Evolutionary conservation across 805 yeast genomes (phyloP).

Genomic region (Yamadazyma tumulicola): DNA sequence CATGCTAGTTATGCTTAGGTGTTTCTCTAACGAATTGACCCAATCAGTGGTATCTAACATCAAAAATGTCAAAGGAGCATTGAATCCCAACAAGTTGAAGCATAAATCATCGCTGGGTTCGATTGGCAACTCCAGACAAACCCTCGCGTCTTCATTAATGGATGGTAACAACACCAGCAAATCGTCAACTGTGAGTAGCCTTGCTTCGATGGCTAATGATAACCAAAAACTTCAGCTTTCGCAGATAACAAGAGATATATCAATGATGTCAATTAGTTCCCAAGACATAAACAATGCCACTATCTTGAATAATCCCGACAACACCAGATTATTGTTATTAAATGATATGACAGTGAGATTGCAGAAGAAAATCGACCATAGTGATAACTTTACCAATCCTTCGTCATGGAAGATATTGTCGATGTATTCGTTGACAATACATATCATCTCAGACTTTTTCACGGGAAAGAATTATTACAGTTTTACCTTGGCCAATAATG

Average conservation of each 20-base stretch:
- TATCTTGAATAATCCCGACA: slow-evolving; percentile 23
- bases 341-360: slow-evolving; percentile 33
- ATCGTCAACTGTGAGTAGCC: slow-evolving; percentile 24
- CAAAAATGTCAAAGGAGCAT: slow-evolving; percentile 25
- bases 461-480: slow-evolving; percentile 25
- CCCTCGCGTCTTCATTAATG: slow-evolving; percentile 38
- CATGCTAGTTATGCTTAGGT: slow-evolving; percentile 30
- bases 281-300: slow-evolving; percentile 17
- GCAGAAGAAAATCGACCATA: slow-evolving; percentile 32
- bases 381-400: slow-evolving; percentile 26
- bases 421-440: slow-evolving; percentile 33
- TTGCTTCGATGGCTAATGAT: slow-evolving; percentile 9
- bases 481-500: slow-evolving; percentile 21
- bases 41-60: slow-evolving; percentile 23
- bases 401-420: slow-evolving; percentile 42
- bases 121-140: slow-evolving; percentile 16
- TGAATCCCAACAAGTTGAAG: slow-evolving; percentile 12
- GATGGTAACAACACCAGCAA: slow-evolving; percentile 20
- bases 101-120: slow-evolving; percentile 12
- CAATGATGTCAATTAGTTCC: slow-evolving; percentile 19
- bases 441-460: slow-evolving; percentile 24
- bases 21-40: slow-evolving; percentile 24
- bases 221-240: slow-evolving; percentile 2
- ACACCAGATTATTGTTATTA: slow-evolving; percentile 20
- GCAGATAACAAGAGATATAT: slow-evolving; percentile 14